Evolutionary conservation across 768 basidiomycete species (phyloP).

Genomic region (Rhizopogon vinicolor): DNA sequence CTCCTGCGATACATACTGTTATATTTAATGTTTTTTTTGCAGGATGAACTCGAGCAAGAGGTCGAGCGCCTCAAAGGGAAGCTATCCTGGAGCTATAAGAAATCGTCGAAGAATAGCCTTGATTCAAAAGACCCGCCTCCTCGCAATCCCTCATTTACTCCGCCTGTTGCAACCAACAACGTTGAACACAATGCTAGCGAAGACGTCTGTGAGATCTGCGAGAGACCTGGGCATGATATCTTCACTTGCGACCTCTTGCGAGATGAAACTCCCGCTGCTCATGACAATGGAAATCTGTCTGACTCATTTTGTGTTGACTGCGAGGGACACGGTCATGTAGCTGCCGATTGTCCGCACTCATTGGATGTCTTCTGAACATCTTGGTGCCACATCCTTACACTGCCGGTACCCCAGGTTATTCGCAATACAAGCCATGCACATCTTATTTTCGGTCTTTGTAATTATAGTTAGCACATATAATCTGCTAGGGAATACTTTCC

Average conservation of each 20-base stretch:
- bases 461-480: background rate
- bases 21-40: background rate
- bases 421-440: too few species aligned
- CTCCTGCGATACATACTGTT: background rate
- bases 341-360: constrained; percentile 80
- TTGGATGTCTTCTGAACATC: constrained; percentile 72
- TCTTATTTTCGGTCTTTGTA: constrained; percentile 1
- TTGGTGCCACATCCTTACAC: background rate
- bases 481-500: background rate
- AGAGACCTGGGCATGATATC: constrained; percentile 80
- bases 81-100: constrained; percentile 54
- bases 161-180: constrained; percentile 19
- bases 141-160: constrained; percentile 15
- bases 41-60: constrained; percentile 88
- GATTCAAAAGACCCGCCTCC: constrained; percentile 32
- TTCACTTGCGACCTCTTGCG: constrained; percentile 77
- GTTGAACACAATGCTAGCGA: constrained; percentile 22
- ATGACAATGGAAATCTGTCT: constrained; percentile 12
- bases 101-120: constrained; percentile 43
- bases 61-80: constrained; percentile 73
- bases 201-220: constrained; percentile 81
- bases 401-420: too few species aligned
- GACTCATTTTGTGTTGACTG: constrained; percentile 78
- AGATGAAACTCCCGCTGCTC: constrained; percentile 37
- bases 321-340: constrained; percentile 71